phyloP scores from a whole-genome alignment of 768 basidiomycete species.

The Tylopilus cervinicoccineus region DNA sequence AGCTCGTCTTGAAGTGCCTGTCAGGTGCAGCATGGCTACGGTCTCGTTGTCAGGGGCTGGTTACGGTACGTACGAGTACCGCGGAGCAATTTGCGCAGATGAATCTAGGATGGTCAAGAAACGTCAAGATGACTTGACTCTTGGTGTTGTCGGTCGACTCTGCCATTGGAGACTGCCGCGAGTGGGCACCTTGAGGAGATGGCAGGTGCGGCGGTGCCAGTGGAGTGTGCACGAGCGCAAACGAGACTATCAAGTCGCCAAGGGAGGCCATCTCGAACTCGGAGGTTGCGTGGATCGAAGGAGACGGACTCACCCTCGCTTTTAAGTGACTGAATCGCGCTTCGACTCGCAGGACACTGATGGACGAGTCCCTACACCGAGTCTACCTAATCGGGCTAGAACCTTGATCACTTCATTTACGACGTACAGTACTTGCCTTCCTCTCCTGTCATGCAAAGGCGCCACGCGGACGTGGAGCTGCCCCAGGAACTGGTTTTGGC shows the following conservation, averaged over 20 bases:
- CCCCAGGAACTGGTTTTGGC: constrained; percentile 65
- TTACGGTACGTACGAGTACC: constrained; percentile 50
- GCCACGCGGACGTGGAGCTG: constrained; percentile 41
- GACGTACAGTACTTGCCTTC: too few species aligned
- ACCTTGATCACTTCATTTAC: too few species aligned
- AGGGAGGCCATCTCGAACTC: constrained; percentile 16
- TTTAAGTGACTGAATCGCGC: background rate
- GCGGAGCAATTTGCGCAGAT: constrained; percentile 68
- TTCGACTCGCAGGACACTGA: background rate
- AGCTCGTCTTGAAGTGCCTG: constrained; percentile 81
- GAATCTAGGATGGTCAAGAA: constrained; percentile 62
- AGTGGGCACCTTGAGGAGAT: background rate
- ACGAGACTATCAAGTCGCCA: constrained; percentile 19
- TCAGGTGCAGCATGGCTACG: background rate
- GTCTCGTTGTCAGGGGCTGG: background rate
- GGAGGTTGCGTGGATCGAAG: background rate
- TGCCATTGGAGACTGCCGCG: constrained; percentile 11
- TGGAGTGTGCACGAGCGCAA: constrained; percentile 11
- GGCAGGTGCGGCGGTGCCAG: background rate
- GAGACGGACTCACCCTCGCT: constrained; percentile 8
- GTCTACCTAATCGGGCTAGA: constrained; percentile 11
- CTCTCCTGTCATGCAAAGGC: constrained; percentile 17
- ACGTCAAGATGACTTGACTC: constrained; percentile 57
- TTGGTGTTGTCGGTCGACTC: constrained; percentile 41
- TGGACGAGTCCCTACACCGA: background rate